A percentile compares a stretch with the other conserved stretches of the same genome.
Evolutionary conservation across 306 rosid genomes (phyloP).

Genomic region (Lathyrus tuberosus): DNA sequence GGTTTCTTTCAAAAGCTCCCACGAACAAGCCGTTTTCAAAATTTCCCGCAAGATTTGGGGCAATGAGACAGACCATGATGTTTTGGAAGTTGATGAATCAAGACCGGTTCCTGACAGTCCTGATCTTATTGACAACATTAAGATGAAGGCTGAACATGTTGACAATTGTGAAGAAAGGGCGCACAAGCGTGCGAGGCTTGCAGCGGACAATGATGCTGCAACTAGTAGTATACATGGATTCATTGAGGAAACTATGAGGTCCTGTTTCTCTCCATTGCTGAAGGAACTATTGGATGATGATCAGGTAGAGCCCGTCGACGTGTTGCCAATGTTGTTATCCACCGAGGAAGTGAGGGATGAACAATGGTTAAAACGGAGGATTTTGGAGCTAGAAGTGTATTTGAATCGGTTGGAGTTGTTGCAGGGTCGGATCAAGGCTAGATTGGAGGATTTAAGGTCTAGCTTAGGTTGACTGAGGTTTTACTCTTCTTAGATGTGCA

Average conservation of each 20-base stretch:
- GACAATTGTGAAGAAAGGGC: constrained; percentile 30
- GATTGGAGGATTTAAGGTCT: constrained; percentile 71
- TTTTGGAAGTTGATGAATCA: constrained; percentile 44
- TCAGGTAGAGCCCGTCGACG: constrained; percentile 38
- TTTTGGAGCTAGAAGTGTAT: constrained; percentile 78
- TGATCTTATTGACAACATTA: constrained; percentile 25
- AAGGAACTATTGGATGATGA: constrained; percentile 37
- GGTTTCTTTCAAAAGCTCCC: constrained; percentile 62
- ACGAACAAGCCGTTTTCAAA: constrained; percentile 75
- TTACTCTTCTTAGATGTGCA: constrained; percentile 4
- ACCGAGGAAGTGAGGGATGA: constrained; percentile 53
- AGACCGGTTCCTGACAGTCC: constrained; percentile 37
- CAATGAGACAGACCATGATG: constrained; percentile 39
- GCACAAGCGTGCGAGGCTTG: constrained; percentile 38
- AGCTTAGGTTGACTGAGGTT: constrained; percentile 39
- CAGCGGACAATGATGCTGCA: background rate
- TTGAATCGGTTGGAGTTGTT: constrained; percentile 74
- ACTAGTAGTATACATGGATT: constrained; percentile 28
- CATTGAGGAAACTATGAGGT: constrained; percentile 49
- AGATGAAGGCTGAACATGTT: constrained; percentile 49
- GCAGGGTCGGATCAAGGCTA: constrained; percentile 69
- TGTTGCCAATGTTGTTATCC: constrained; percentile 42
- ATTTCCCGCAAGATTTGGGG: constrained; percentile 91
- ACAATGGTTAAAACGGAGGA: constrained; percentile 67
- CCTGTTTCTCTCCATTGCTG: constrained; percentile 48